Conservation (phyloP, 2,329 filamentous ascomycete species). For the Colletotrichum eleusines region DNA sequence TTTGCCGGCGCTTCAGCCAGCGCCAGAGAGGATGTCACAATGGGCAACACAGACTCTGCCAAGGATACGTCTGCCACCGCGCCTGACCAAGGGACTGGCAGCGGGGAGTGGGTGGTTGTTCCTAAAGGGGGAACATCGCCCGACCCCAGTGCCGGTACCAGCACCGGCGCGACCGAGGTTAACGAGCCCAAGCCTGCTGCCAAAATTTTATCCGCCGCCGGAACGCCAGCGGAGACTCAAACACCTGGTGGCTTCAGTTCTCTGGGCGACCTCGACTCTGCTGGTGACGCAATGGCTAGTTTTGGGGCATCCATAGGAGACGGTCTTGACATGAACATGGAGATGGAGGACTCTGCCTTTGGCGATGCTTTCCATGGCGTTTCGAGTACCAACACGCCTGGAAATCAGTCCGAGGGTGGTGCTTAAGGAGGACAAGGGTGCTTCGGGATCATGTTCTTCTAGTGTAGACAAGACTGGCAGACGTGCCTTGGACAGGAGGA, state of each 20-base stretch:
- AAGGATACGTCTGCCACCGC: conserved; percentile 57
- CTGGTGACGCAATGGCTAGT: conserved; percentile 76
- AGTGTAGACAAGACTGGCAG: not conserved
- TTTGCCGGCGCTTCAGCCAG: conserved; percentile 42
- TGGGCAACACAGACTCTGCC: conserved; percentile 65
- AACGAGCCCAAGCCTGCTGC: conserved; percentile 25
- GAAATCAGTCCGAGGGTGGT: conserved; percentile 42
- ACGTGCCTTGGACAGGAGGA: not conserved
- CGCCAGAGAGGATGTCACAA: conserved; percentile 53
- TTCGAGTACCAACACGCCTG: conserved; percentile 55
- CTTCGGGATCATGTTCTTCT: not conserved
- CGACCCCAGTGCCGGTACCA: conserved; percentile 47
- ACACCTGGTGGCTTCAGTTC: conserved; percentile 64
- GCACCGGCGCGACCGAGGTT: conserved; percentile 37
- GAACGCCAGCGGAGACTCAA: conserved; percentile 57
- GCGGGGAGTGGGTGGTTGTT: conserved; percentile 81
- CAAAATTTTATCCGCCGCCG: conserved; percentile 52
- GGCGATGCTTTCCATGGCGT: conserved; percentile 84
- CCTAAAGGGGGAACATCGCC: conserved; percentile 69
- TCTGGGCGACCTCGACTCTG: conserved; percentile 75
- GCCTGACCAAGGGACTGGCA: conserved; percentile 63
- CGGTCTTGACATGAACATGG: conserved; percentile 71
- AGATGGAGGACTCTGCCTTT: conserved; percentile 84
- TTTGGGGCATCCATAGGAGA: conserved; percentile 66
- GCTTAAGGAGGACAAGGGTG: conserved; percentile 14